phyloP scores from a whole-genome alignment of 2,329 filamentous ascomycete species.

The Talaromyces sp. region DNA sequence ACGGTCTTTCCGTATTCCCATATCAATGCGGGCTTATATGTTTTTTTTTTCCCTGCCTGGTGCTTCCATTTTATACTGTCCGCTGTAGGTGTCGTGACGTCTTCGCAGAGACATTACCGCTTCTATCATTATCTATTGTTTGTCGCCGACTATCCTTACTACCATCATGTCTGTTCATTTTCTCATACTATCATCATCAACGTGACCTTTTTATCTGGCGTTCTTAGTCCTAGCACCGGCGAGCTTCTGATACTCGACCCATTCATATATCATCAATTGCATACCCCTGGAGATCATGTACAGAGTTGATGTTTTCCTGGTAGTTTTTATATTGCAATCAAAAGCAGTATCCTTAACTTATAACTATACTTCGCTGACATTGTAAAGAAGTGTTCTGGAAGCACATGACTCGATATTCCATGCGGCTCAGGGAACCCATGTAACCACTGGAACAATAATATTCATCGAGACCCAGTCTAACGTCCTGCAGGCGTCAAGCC shows the following conservation, averaged over 20 bases:
- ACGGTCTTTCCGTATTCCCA: neutral
- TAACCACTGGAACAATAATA: neutral
- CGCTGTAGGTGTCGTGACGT: neutral
- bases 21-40: slow-evolving; percentile 8
- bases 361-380: too few relatives aligned
- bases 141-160: neutral
- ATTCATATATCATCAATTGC: slow-evolving; percentile 11
- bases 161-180: neutral
- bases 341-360: neutral
- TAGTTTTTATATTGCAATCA: neutral
- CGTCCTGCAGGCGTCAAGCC: slow-evolving; percentile 5
- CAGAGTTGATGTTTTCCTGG: neutral
- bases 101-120: neutral
- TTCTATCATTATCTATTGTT: neutral
- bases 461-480: neutral
- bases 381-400: neutral
- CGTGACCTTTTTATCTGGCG: slow-evolving; percentile 1
- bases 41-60: neutral
- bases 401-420: neutral
- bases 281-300: slow-evolving; percentile 11
- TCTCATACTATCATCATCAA: neutral
- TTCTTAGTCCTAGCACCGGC: slow-evolving; percentile 10
- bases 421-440: neutral
- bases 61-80: neutral
- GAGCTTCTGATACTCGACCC: slow-evolving; percentile 17